phyloP scores from a whole-genome alignment of 305 asterid genomes.

The Fraxinus sp. region DNA sequence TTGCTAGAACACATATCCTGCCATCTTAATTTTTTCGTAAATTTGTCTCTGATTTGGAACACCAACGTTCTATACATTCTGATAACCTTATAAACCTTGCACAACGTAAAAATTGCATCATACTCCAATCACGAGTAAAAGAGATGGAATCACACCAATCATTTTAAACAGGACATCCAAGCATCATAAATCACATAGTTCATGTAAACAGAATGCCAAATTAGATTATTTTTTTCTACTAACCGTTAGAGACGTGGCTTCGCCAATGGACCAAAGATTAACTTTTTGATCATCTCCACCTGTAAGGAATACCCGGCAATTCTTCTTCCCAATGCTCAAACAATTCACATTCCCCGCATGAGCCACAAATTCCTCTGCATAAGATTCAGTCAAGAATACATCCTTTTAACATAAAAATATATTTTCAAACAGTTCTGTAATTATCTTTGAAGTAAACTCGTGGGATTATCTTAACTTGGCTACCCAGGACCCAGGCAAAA shows the following conservation, averaged over 20 bases:
- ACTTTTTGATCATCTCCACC: constrained; percentile 98
- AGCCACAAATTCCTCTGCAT: constrained; percentile 94
- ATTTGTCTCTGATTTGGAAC: background rate
- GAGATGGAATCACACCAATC: constrained; percentile 9
- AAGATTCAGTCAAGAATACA: constrained; percentile 57
- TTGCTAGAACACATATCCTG: constrained; percentile 16
- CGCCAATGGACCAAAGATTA: constrained; percentile 93
- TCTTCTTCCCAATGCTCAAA: constrained; percentile 90
- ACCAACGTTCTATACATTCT: background rate
- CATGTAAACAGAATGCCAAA: constrained; percentile 1
- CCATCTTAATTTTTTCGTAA: background rate
- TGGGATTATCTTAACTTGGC: constrained; percentile 4
- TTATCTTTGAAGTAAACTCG: constrained; percentile 4
- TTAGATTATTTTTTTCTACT: constrained; percentile 29
- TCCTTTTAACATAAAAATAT: constrained; percentile 23
- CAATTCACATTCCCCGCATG: constrained; percentile 96
- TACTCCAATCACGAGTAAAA: background rate
- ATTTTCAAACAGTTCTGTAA: constrained; percentile 15
- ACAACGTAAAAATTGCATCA: background rate
- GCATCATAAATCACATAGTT: constrained; percentile 16
- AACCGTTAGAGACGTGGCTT: constrained; percentile 74
- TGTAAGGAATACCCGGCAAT: constrained; percentile 69
- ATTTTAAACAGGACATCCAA: constrained; percentile 5
- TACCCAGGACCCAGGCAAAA: background rate
- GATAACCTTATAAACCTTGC: background rate